Conservation (phyloP, 306 rosid species). For the Prunus armeniaca region DNA sequence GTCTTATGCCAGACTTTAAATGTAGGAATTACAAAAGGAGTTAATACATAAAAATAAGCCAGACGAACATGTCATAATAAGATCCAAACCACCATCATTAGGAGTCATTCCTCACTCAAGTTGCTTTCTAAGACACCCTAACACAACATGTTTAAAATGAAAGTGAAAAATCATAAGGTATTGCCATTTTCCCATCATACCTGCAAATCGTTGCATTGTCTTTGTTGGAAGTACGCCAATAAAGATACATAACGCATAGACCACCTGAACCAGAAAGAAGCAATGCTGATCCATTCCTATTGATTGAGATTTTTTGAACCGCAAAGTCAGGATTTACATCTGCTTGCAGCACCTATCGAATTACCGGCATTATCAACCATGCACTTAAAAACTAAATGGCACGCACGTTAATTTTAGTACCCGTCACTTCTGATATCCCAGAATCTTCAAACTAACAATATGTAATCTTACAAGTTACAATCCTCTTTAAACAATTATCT, state of each 20-base stretch:
- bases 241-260: constrained; percentile 70
- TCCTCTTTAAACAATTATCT: not conserved
- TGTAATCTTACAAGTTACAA: not conserved
- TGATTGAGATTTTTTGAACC: constrained; percentile 66
- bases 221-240: constrained; percentile 57
- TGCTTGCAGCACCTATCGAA: constrained; percentile 66
- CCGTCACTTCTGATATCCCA: too few species aligned
- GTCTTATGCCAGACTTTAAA: not conserved
- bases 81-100: not conserved
- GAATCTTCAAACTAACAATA: not conserved
- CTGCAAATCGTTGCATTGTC: constrained; percentile 68
- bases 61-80: not conserved
- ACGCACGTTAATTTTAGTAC: too few species aligned
- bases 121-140: constrained; percentile 1
- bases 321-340: constrained; percentile 50
- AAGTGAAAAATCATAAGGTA: not conserved
- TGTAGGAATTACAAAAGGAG: not conserved
- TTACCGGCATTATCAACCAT: constrained; percentile 11
- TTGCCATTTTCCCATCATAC: constrained; percentile 26
- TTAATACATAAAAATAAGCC: not conserved
- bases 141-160: constrained; percentile 5
- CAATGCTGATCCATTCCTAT: constrained; percentile 69
- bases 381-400: not conserved
- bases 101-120: not conserved
- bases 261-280: constrained; percentile 63